Evolutionary conservation across 257 asterid genomes (phyloP).

Genomic region (Nemophila menziesii): DNA sequence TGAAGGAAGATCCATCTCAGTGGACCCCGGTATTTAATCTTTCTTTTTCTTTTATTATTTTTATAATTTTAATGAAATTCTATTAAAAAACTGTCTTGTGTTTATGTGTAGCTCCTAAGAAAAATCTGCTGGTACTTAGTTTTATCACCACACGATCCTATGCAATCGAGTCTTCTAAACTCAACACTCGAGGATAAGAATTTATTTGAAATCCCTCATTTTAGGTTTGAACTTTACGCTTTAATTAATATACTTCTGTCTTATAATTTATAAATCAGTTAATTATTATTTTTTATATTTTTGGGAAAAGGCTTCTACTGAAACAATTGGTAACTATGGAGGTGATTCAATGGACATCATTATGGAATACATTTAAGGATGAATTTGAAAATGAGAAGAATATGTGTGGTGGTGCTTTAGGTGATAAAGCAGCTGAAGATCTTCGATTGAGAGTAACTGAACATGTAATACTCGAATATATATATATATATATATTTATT

Average conservation of each 20-base stretch:
- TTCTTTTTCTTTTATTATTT: background rate
- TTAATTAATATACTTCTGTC: background rate
- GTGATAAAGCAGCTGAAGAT: constrained; percentile 88
- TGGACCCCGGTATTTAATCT: constrained; percentile 62
- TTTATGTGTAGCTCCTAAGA: constrained; percentile 62
- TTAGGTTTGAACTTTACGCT: constrained; percentile 31
- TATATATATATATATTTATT: too few species aligned
- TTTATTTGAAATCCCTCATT: constrained; percentile 84
- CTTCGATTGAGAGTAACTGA: constrained; percentile 82
- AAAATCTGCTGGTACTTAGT: constrained; percentile 96
- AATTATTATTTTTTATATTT: constrained; percentile 4
- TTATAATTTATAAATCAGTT: background rate
- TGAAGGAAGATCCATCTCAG: constrained; percentile 67
- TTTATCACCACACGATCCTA: constrained; percentile 81
- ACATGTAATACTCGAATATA: constrained; percentile 41
- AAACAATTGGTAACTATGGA: constrained; percentile 91
- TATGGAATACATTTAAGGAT: constrained; percentile 77
- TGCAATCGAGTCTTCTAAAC: constrained; percentile 96
- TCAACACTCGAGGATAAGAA: constrained; percentile 91
- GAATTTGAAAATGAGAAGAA: constrained; percentile 85
- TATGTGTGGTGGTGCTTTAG: constrained; percentile 79
- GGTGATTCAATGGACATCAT: constrained; percentile 76
- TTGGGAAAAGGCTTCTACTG: constrained; percentile 43
- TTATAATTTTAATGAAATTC: background rate
- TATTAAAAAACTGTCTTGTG: constrained; percentile 7